These are phyloP conservation scores for Trichoderma sp. DNA, from an alignment of 2,329 filamentous ascomycete genomes.

Conservation along the genomic window DNA sequence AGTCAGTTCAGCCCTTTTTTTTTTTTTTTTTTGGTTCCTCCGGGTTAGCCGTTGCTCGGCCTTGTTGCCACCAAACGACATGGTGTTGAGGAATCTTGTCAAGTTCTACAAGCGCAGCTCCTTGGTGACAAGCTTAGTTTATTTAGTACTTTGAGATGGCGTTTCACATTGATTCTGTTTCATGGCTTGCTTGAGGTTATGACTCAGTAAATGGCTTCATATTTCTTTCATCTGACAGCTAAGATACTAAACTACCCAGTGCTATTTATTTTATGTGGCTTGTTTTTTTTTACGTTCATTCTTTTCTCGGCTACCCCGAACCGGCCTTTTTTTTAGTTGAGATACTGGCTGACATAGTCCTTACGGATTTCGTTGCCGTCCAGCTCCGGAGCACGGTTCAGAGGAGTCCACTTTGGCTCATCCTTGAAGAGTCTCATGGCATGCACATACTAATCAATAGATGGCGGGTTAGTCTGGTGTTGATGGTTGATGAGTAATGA, in stretches of 20 bases:
- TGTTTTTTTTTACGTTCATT: background rate
- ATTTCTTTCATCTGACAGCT: background rate
- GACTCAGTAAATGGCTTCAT: background rate
- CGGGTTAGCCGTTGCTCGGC: background rate
- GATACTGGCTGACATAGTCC: conserved; percentile 64
- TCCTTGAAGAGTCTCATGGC: conserved; percentile 98
- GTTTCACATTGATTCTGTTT: no score
- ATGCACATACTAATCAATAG: conserved; percentile 72
- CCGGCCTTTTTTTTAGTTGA: conserved; percentile 31
- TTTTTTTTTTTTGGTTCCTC: background rate
- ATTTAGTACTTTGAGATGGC: background rate
- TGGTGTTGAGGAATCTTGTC: background rate
- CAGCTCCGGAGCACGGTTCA: conserved; percentile 76
- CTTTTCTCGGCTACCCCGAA: background rate
- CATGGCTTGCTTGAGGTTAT: background rate
- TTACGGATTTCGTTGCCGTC: conserved; percentile 76
- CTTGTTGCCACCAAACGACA: background rate
- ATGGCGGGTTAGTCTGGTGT: background rate
- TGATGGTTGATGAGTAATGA: background rate
- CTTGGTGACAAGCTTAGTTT: background rate
- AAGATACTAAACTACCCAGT: background rate
- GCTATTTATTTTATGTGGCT: background rate
- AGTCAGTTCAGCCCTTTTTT: background rate
- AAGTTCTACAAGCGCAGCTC: background rate
- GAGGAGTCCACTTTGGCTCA: conserved; percentile 94